phyloP scores from a whole-genome alignment of 176 grass and related monocot genomes.

The Triticum monococcum region DNA sequence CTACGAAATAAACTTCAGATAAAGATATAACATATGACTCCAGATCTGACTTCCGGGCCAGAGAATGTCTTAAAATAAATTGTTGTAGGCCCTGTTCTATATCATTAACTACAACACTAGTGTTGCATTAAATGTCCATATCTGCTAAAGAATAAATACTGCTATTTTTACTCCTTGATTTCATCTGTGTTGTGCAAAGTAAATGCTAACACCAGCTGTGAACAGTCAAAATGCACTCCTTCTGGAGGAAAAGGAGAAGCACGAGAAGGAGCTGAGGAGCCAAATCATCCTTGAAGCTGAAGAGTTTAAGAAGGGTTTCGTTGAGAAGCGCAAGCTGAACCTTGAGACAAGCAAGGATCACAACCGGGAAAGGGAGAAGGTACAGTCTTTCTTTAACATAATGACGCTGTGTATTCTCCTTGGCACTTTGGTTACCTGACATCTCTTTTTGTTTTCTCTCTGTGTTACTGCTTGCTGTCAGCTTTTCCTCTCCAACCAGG shows the following conservation, averaged over 20 bases:
- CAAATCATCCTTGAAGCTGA: conserved; percentile 70
- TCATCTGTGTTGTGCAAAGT: not conserved
- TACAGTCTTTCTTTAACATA: conserved; percentile 2
- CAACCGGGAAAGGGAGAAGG: conserved; percentile 85
- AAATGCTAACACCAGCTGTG: not conserved
- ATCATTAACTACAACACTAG: not conserved
- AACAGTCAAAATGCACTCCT: conserved; percentile 75
- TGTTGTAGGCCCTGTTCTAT: not conserved
- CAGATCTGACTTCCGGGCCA: not conserved
- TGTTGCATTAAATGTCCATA: not conserved
- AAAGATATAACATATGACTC: not conserved
- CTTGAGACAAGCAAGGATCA: conserved; percentile 61
- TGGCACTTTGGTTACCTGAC: not conserved
- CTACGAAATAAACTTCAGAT: not conserved
- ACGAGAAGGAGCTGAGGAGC: conserved; percentile 71
- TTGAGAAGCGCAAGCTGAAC: conserved; percentile 78
- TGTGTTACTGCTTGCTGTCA: not conserved
- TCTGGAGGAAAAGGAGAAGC: conserved; percentile 78
- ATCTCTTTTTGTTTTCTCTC: not conserved
- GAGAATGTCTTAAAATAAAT: not conserved
- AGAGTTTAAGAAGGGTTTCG: conserved; percentile 67
- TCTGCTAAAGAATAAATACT: not conserved
- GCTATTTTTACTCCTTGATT: conserved; percentile 1
- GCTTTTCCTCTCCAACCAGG: conserved; percentile 79
- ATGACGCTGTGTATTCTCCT: not conserved